Evolutionary conservation across 495 filamentous ascomycete genomes (phyloP).

Genomic region (Bombardia bombarda): DNA sequence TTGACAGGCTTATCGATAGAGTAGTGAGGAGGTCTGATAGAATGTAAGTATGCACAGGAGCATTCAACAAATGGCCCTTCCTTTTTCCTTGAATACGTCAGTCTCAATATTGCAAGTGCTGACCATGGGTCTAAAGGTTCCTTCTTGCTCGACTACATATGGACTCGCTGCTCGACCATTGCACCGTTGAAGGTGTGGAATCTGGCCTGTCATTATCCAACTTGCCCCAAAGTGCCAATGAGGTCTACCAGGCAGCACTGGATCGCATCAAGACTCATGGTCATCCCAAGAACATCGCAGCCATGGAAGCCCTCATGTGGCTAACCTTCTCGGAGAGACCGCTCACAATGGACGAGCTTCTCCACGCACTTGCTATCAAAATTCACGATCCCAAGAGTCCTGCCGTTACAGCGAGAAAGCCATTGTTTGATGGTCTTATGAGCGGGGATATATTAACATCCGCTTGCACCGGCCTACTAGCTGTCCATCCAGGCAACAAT

Average conservation of each 20-base stretch:
- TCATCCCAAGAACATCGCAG: neutral
- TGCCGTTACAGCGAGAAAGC: neutral
- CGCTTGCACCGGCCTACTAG: neutral
- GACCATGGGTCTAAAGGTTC: neutral
- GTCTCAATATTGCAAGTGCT: neutral
- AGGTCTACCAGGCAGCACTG: neutral
- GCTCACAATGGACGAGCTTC: neutral
- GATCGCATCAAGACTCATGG: neutral
- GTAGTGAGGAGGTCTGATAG: neutral
- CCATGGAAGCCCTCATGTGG: neutral
- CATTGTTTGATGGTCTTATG: neutral
- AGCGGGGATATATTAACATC: neutral
- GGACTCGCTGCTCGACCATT: neutral
- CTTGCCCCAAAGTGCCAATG: neutral
- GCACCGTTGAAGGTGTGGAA: neutral
- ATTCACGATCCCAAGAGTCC: neutral
- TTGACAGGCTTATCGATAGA: neutral
- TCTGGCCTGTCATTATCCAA: neutral
- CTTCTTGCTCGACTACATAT: slow-evolving; percentile 1
- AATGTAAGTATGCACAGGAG: slow-evolving; percentile 1
- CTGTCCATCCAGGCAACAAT: neutral
- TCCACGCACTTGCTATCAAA: neutral
- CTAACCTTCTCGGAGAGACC: neutral
- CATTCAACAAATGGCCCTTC: too few relatives aligned
- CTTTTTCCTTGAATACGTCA: too few relatives aligned